These are phyloP conservation scores for Thermothielavioides terrestris DNA, from an alignment of 495 filamentous ascomycete genomes.

Conservation along the genomic window DNA sequence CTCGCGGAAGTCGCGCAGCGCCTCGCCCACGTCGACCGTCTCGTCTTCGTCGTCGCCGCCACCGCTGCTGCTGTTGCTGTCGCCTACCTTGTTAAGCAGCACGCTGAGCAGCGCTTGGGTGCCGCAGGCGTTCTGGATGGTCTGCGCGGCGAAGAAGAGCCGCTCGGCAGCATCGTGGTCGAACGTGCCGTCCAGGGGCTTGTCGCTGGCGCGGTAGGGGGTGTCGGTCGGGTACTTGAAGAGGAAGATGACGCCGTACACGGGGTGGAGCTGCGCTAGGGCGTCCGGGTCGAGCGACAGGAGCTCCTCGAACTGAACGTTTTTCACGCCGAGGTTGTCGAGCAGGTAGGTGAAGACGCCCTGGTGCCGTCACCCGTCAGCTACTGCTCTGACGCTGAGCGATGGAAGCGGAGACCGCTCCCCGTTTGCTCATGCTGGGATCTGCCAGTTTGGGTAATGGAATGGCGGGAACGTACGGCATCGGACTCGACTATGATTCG, in stretches of 20 bases:
- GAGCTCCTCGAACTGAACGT: slow-evolving; percentile 96
- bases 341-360: slow-evolving; percentile 95
- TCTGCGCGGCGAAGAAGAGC: slow-evolving; percentile 94
- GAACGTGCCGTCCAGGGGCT: slow-evolving; percentile 68
- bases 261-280: slow-evolving; percentile 67
- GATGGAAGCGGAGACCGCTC: too few relatives aligned
- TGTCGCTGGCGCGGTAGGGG: slow-evolving; percentile 48
- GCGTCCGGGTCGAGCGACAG: slow-evolving; percentile 76
- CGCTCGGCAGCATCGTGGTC: slow-evolving; percentile 63
- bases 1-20: slow-evolving; percentile 72
- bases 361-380: slow-evolving; percentile 37
- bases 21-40: slow-evolving; percentile 46
- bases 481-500: slow-evolving; percentile 74
- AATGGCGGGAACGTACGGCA: slow-evolving; percentile 54
- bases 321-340: slow-evolving; percentile 82
- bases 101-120: slow-evolving; percentile 93
- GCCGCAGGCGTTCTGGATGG: slow-evolving; percentile 98
- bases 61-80: too few relatives aligned
- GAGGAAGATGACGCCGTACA: slow-evolving; percentile 98
- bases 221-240: slow-evolving; percentile 91
- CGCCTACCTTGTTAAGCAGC: slow-evolving; percentile 69
- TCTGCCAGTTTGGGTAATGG: too few relatives aligned
- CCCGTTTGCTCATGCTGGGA: too few relatives aligned
- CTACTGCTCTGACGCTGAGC: too few relatives aligned
- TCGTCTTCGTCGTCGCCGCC: slow-evolving; percentile 1